Percentiles rank a stretch among this genome's conserved stretches.
Evolutionary conservation across 2,329 filamentous ascomycete genomes (phyloP).

Genomic region (Coniochaeta ligniaria): DNA sequence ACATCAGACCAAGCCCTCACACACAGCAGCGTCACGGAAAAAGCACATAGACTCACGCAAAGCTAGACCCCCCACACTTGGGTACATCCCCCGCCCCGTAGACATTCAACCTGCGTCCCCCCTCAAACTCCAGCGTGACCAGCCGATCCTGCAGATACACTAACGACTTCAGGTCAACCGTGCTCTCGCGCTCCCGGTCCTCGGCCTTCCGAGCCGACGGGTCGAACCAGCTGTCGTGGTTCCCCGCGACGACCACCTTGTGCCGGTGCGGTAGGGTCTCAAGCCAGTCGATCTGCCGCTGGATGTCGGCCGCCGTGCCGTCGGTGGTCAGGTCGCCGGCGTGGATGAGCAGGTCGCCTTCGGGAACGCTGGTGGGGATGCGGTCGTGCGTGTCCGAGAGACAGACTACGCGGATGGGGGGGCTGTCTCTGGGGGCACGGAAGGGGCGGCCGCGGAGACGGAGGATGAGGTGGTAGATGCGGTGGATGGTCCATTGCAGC

Average conservation of each 20-base stretch:
- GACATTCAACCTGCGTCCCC: constrained; percentile 55
- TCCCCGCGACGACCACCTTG: constrained; percentile 79
- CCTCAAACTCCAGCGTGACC: constrained; percentile 55
- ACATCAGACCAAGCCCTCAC: background rate
- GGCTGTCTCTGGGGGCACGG: constrained; percentile 43
- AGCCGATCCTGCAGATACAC: constrained; percentile 69
- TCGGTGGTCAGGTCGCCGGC: constrained; percentile 76
- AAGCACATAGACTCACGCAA: constrained; percentile 44
- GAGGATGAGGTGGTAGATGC: constrained; percentile 58
- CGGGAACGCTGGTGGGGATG: constrained; percentile 52
- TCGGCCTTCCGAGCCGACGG: constrained; percentile 48
- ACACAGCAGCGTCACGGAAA: background rate
- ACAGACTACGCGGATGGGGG: constrained; percentile 70
- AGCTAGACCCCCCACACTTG: constrained; percentile 60
- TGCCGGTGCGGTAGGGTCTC: constrained; percentile 64
- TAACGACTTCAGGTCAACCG: constrained; percentile 59
- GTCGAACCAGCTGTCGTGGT: constrained; percentile 86
- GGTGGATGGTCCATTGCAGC: constrained; percentile 53
- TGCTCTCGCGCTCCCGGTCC: constrained; percentile 42
- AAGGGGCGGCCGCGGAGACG: constrained; percentile 61
- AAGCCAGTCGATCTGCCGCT: constrained; percentile 81
- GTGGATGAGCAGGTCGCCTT: constrained; percentile 82
- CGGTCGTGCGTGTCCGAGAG: constrained; percentile 82
- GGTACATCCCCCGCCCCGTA: constrained; percentile 82
- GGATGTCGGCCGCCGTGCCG: constrained; percentile 67